A percentile compares a stretch with the other conserved stretches of the same genome.
These are phyloP conservation scores for Sporothrix luriei DNA, from an alignment of 2,329 filamentous ascomycete species.

Conservation along the genomic window DNA sequence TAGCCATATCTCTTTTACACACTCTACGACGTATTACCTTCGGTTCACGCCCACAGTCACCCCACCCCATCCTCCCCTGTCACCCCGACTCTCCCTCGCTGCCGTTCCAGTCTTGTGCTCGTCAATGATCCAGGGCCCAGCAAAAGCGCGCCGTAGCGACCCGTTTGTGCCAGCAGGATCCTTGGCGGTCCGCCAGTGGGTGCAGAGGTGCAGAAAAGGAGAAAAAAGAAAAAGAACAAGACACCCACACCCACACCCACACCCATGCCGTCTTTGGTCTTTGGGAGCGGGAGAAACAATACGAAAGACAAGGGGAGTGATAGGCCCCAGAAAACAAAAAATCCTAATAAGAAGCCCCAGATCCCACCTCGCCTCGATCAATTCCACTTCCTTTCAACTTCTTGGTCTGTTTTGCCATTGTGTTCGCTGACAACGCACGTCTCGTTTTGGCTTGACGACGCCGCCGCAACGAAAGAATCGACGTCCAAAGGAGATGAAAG, in stretches of 20 bases:
- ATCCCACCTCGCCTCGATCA: conserved; percentile 22
- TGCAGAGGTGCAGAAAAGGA: not conserved
- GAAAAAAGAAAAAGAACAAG: not conserved
- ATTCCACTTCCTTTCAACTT: conserved; percentile 20
- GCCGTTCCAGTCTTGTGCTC: conserved; percentile 19
- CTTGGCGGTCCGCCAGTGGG: not conserved
- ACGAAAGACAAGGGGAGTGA: not conserved
- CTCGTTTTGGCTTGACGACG: not conserved
- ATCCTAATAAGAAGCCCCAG: conserved; percentile 29
- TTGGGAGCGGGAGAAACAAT: not conserved
- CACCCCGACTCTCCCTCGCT: conserved; percentile 19
- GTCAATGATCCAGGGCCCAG: conserved; percentile 22
- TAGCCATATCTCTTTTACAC: not conserved
- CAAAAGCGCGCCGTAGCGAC: conserved; percentile 14
- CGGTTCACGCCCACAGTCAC: conserved; percentile 2
- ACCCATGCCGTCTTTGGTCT: conserved; percentile 1
- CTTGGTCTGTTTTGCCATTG: conserved; percentile 18
- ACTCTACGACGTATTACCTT: conserved; percentile 4
- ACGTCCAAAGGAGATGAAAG: no score
- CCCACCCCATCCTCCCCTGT: conserved; percentile 9
- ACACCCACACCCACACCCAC: not conserved
- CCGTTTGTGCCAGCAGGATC: conserved; percentile 24
- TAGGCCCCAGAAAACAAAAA: not conserved
- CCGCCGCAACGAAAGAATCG: not conserved
- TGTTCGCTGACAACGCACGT: conserved; percentile 1